These are phyloP conservation scores for Gyrodon lividus DNA, from an alignment of 768 basidiomycete genomes.

Conservation along the genomic window DNA sequence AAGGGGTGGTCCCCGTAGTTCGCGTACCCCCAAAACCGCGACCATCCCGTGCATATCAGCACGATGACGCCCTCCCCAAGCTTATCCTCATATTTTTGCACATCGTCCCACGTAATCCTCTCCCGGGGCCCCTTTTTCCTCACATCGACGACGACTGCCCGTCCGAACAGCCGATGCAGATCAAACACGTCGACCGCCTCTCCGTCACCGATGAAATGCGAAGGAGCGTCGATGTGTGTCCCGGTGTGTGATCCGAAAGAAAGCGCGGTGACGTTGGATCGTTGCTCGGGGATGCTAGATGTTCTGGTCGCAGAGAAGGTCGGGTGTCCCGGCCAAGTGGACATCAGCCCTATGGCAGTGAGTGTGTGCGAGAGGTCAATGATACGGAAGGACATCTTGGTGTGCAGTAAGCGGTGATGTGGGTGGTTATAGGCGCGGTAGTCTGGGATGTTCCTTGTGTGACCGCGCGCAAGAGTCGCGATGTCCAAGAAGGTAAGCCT, in stretches of 20 bases:
- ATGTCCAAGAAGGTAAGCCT: no score
- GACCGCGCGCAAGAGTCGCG: no score
- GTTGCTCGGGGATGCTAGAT: conserved; percentile 1
- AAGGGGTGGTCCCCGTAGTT: conserved; percentile 60
- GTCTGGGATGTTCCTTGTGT: neutral
- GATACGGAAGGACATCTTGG: conserved; percentile 12
- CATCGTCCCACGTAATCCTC: conserved; percentile 54
- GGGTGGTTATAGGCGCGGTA: neutral
- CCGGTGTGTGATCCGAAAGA: conserved; percentile 68
- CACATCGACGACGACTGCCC: conserved; percentile 54
- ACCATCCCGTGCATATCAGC: conserved; percentile 68
- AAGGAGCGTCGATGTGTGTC: conserved; percentile 76
- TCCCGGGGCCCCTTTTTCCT: conserved; percentile 42
- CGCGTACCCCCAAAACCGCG: conserved; percentile 45
- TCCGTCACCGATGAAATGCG: conserved; percentile 60
- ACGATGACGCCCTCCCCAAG: conserved; percentile 45
- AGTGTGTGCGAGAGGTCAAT: conserved; percentile 26
- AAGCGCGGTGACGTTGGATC: conserved; percentile 33
- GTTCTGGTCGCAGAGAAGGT: conserved; percentile 11
- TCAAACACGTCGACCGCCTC: conserved; percentile 54
- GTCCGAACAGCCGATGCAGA: conserved; percentile 49
- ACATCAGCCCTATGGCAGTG: conserved; percentile 18
- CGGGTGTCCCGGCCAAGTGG: conserved; percentile 25
- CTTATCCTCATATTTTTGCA: conserved; percentile 35
- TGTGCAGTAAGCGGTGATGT: neutral